A percentile compares a stretch with the other conserved stretches of the same genome.
Evolutionary conservation across 352 stramenopile genomes (phyloP).

Genomic region (Phytopythium kandeliae): DNA sequence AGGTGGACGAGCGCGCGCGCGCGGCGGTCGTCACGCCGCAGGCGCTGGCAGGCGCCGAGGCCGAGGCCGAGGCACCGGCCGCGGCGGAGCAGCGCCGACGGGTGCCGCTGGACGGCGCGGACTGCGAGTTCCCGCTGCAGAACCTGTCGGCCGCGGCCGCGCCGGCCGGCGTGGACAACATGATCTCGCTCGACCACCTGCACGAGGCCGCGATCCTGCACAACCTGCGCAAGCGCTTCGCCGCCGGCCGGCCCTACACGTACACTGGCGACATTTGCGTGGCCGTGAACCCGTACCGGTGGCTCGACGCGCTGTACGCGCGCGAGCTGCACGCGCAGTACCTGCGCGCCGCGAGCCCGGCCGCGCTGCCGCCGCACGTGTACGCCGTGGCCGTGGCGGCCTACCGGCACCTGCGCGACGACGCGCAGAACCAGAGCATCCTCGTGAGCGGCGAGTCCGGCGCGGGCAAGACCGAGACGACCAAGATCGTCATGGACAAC

Average conservation of each 20-base stretch:
- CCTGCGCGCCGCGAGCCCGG: conserved; percentile 27
- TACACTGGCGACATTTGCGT: conserved; percentile 95
- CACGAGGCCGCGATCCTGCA: conserved; percentile 89
- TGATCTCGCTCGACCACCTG: conserved; percentile 82
- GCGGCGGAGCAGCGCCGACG: conserved; percentile 17
- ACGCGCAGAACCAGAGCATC: conserved; percentile 73
- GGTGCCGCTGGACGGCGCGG: conserved; percentile 30
- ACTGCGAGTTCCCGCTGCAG: conserved; percentile 50
- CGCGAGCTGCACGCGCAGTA: conserved; percentile 66
- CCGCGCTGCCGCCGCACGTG: conserved; percentile 60
- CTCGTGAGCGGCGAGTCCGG: conserved; percentile 84
- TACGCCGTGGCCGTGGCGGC: conserved; percentile 67
- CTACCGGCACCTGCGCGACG: conserved; percentile 56
- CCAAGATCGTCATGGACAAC: conserved; percentile 90
- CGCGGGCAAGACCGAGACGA: conserved; percentile 93
- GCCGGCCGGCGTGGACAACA: conserved; percentile 50
- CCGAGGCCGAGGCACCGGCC: conserved; percentile 10
- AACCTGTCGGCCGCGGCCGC: conserved; percentile 30
- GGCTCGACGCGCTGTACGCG: conserved; percentile 77
- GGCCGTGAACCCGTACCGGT: conserved; percentile 95
- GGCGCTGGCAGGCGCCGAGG: conserved; percentile 21
- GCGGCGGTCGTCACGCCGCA: conserved; percentile 28
- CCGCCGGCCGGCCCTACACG: conserved; percentile 88
- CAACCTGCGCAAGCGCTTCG: conserved; percentile 83
- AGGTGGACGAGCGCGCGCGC: conserved; percentile 39